These are phyloP conservation scores for Diutina mesorugosa DNA, from an alignment of 1,139 yeast genomes.

Conservation along the genomic window DNA sequence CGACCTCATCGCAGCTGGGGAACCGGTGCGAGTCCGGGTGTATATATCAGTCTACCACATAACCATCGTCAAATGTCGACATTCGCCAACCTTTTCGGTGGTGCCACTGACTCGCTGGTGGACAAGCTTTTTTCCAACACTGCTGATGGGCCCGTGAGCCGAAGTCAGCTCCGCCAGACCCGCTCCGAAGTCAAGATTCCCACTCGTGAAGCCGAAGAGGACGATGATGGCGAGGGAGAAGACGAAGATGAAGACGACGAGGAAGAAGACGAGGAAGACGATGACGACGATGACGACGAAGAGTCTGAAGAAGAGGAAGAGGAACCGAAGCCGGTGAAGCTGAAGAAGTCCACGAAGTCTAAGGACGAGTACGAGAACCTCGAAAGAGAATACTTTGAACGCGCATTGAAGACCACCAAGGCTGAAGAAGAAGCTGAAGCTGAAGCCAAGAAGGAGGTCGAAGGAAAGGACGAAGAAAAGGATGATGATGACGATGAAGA, in stretches of 20 bases:
- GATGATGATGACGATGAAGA: constrained; percentile 6
- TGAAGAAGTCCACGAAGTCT: constrained; percentile 5
- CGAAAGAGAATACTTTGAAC: constrained; percentile 1
- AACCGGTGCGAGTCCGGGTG: too few relatives aligned
- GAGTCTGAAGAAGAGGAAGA: constrained; percentile 31
- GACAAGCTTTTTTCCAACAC: not conserved
- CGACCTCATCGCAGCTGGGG: not conserved
- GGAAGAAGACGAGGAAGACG: not conserved
- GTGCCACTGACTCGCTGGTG: not conserved
- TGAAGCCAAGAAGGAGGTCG: constrained; percentile 11
- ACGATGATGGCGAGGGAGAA: constrained; percentile 7
- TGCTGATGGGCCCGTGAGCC: not conserved
- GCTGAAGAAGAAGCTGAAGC: constrained; percentile 8
- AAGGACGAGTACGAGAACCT: constrained; percentile 10
- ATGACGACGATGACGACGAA: constrained; percentile 10
- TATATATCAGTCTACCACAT: not conserved
- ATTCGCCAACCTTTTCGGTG: not conserved
- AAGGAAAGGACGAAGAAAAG: constrained; percentile 9
- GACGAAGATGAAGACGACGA: constrained; percentile 4
- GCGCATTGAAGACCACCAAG: constrained; percentile 6
- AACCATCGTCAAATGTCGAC: not conserved
- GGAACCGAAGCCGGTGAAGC: constrained; percentile 24
- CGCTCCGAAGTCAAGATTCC: not conserved
- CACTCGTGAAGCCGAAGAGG: constrained; percentile 5
- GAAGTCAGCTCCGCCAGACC: not conserved